Evolutionary conservation across 352 stramenopile species (phyloP), one percentile per base, ranked within the genome.

Genomic region (Globisporangium carolinianum): DNA sequence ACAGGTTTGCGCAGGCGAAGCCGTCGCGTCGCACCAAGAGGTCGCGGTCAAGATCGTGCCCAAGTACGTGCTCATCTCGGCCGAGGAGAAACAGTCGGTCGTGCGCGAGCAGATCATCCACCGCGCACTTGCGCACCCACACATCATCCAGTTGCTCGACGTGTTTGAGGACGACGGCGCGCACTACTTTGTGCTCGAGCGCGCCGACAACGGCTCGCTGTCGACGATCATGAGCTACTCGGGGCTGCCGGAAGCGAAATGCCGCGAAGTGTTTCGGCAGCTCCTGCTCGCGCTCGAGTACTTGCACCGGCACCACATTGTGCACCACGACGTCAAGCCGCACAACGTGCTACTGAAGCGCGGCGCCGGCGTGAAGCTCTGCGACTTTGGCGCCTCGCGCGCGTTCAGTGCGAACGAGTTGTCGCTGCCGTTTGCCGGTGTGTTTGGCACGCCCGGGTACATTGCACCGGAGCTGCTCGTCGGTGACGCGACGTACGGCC

Each of bases 251-350:
- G 79, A 90, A 51, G 57, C 55, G 35, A 71, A 71, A 32, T 81
- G 73, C 42, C 77, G 77, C 47, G 59, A 76, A 3, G 59, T 87
- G 24, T 87, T 87, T n/a, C 62, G 50, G 9, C 76, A 90, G 57
- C 47, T 90, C 36, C 60, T 90, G 42, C 68, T 72, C 2, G 80
- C 80, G 2, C 72, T 90, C 10, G 74, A 83, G 47, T 90, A 90
- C 42, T 62, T 90, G 41, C 80, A 90, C 58, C 39, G 46, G 24
- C 73, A 86, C 64, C 73, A 87, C 66, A 92, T 97, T 53, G 73
- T 97, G 12, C 90, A 97, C 65, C 85, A 92, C 51, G 90, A 97
- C 64, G 87, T 97, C 55, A 97, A 97, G 62, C 87, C 88, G 4
- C 69, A 86, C 57, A 94, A 94, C 58, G 65, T 94, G 12, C 56